phyloP scores from a whole-genome alignment of 768 basidiomycete species.

The Phylloporus sp. region DNA sequence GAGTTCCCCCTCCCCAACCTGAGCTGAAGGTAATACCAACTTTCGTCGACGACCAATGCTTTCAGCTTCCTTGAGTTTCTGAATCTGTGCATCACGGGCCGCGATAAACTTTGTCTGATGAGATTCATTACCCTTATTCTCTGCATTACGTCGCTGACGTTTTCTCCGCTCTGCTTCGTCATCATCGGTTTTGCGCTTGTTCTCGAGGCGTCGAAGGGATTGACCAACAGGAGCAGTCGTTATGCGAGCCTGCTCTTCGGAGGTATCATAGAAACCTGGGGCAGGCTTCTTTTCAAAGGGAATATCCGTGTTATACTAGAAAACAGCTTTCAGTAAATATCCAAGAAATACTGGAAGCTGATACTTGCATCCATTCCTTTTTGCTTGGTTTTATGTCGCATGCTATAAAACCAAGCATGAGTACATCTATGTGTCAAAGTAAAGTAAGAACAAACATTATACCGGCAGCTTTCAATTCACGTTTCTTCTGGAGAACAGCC shows the following conservation, averaged over 20 bases:
- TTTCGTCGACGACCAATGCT: constrained; percentile 86
- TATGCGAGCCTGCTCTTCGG: constrained; percentile 86
- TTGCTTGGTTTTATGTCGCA: constrained; percentile 91
- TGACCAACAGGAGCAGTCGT: constrained; percentile 90
- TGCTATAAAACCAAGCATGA: constrained; percentile 40
- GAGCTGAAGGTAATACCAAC: constrained; percentile 79
- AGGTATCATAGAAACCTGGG: constrained; percentile 94
- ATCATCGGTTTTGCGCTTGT: constrained; percentile 91
- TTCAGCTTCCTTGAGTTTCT: constrained; percentile 96
- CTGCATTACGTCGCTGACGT: constrained; percentile 64
- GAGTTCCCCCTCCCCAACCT: constrained; percentile 91
- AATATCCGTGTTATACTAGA: constrained; percentile 94
- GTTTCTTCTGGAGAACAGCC: constrained; percentile 95
- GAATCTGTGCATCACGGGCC: constrained; percentile 96
- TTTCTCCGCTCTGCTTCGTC: constrained; percentile 94
- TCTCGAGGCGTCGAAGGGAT: constrained; percentile 86
- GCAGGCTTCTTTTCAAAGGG: constrained; percentile 98
- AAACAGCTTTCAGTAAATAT: neutral
- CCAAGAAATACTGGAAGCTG: neutral
- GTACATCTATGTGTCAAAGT: neutral
- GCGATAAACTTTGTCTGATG: constrained; percentile 94
- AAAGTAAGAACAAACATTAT: constrained; percentile 66
- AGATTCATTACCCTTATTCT: constrained; percentile 62
- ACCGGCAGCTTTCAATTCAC: constrained; percentile 96
- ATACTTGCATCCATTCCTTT: constrained; percentile 92